Evolutionary conservation across 1,284 basidiomycete species (phyloP).

Genomic region (Lentinula novae-zelandiae): DNA sequence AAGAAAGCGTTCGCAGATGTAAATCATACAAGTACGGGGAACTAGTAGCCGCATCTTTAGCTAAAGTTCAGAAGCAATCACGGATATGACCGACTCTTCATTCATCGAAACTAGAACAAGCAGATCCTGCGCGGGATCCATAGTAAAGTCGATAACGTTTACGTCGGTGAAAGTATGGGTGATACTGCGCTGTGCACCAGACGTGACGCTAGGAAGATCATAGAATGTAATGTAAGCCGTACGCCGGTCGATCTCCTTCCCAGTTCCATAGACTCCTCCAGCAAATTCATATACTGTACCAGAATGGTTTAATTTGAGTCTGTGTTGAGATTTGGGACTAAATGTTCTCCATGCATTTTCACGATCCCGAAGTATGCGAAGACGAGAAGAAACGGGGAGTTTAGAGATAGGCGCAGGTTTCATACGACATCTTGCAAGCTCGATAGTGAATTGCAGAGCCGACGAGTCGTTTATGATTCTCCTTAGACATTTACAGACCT

Average conservation of each 20-base stretch:
- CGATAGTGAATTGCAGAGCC: conserved; percentile 41
- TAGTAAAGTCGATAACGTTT: conserved; percentile 47
- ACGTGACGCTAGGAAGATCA: conserved; percentile 26
- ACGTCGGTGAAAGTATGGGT: conserved; percentile 35
- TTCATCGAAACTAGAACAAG: conserved; percentile 42
- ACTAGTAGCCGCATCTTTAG: conserved; percentile 21
- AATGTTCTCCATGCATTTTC: conserved; percentile 43
- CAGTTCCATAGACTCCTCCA: conserved; percentile 37
- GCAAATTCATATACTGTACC: conserved; percentile 50
- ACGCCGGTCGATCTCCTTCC: conserved; percentile 31
- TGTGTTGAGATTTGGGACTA: conserved; percentile 32
- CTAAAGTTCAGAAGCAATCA: not conserved
- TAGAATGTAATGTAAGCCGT: conserved; percentile 42
- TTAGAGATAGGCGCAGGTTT: conserved; percentile 25
- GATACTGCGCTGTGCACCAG: conserved; percentile 29
- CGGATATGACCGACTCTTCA: conserved; percentile 30
- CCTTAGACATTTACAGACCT: conserved; percentile 37
- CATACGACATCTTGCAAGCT: conserved; percentile 41
- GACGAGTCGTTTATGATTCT: conserved; percentile 37
- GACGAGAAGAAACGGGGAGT: conserved; percentile 32
- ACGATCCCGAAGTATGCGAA: conserved; percentile 35
- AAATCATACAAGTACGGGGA: conserved; percentile 40
- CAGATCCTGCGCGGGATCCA: conserved; percentile 50
- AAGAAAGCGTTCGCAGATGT: conserved; percentile 44
- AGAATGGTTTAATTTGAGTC: conserved; percentile 35